A percentile compares a stretch with the other conserved stretches of the same genome.
Conservation (phyloP, 306 rosid species). For the Spatholobus suberectus region DNA sequence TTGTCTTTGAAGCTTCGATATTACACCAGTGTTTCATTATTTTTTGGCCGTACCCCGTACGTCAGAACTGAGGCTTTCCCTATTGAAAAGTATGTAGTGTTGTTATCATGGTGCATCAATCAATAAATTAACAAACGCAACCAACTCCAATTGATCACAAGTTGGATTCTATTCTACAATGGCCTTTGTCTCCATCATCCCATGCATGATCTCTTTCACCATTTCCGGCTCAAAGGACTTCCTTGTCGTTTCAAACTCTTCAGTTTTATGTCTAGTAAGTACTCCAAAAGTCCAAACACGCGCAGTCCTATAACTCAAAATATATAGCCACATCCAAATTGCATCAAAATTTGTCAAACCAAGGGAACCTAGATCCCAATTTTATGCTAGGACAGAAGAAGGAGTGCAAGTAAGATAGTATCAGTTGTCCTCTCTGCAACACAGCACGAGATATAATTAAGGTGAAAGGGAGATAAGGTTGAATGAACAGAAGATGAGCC, state of each 20-base stretch:
- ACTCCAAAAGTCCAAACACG: background rate
- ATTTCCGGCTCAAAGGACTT: conserved; percentile 28
- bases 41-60: conserved; percentile 17
- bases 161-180: conserved; percentile 12
- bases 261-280: background rate
- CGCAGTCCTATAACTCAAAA: background rate
- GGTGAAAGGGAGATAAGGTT: conserved; percentile 34
- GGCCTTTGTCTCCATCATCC: conserved; percentile 12
- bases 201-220: conserved; percentile 57
- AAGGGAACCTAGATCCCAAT: conserved; percentile 39
- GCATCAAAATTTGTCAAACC: background rate
- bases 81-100: conserved; percentile 1
- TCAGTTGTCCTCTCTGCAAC: conserved; percentile 44
- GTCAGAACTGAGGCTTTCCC: conserved; percentile 10
- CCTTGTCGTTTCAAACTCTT: background rate
- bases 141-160: conserved; percentile 28
- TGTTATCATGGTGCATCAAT: conserved; percentile 32
- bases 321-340: background rate
- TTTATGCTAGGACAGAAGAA: conserved; percentile 3
- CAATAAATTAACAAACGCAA: background rate
- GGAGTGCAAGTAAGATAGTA: conserved; percentile 20
- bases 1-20: background rate
- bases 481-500: conserved; percentile 34
- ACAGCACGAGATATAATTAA: conserved; percentile 49
- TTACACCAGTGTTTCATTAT: background rate